A percentile compares a stretch with the other conserved stretches of the same genome.
phyloP scores from a whole-genome alignment of 495 filamentous ascomycete species.

The Pyrenula massariospora region DNA sequence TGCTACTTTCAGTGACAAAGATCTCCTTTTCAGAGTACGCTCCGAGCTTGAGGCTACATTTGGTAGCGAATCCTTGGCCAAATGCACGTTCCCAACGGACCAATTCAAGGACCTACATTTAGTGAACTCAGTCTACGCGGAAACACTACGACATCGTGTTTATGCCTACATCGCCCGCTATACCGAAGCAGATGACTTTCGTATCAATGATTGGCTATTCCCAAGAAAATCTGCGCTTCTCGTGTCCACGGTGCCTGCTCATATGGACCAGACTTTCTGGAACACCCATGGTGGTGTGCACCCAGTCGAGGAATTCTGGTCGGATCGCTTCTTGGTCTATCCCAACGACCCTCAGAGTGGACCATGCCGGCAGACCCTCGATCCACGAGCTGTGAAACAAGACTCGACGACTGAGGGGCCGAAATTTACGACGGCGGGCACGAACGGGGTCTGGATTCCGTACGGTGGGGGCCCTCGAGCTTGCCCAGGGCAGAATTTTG shows the following conservation, averaged over 20 bases:
- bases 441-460: constrained; percentile 1
- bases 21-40: constrained; percentile 6
- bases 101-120: constrained; percentile 8
- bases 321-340: constrained; percentile 26
- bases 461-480: constrained; percentile 1
- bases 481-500: constrained; percentile 4
- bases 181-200: constrained; percentile 4
- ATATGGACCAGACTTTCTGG: constrained; percentile 9
- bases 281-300: constrained; percentile 9
- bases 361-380: constrained; percentile 4
- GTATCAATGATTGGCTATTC: constrained; percentile 4
- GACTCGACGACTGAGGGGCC: not conserved
- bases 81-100: too few species aligned
- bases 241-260: constrained; percentile 3
- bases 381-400: not conserved
- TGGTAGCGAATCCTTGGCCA: constrained; percentile 2
- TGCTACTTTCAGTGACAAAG: constrained; percentile 7
- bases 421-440: constrained; percentile 2
- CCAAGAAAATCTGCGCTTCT: constrained; percentile 1
- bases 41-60: not conserved
- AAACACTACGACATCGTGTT: constrained; percentile 9
- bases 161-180: constrained; percentile 1
- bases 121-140: constrained; percentile 8
- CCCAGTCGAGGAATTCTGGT: constrained; percentile 23
- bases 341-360: constrained; percentile 19